Percentiles rank a stretch among this genome's conserved stretches.
These are phyloP conservation scores for Yamadazyma sp. DNA, from an alignment of 805 yeast genomes.

Conservation along the genomic window DNA sequence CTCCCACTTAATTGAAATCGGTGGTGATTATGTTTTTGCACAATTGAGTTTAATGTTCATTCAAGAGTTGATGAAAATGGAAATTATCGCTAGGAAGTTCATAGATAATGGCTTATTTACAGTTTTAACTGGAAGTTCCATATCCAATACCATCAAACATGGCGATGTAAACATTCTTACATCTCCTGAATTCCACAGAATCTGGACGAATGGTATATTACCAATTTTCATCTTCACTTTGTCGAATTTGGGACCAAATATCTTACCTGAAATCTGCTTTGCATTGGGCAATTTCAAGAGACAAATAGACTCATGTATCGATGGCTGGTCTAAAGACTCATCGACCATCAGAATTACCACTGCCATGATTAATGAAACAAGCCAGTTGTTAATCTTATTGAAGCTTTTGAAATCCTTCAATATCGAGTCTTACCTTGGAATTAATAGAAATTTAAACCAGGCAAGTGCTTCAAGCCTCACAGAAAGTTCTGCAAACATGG, in stretches of 20 bases:
- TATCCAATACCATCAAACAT: conserved; percentile 61
- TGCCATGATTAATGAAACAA: conserved; percentile 37
- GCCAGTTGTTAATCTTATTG: conserved; percentile 63
- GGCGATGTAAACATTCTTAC: conserved; percentile 57
- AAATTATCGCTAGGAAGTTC: conserved; percentile 63
- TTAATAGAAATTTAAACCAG: conserved; percentile 9
- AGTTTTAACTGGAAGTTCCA: conserved; percentile 69
- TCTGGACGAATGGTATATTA: conserved; percentile 86
- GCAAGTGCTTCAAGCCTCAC: conserved; percentile 4
- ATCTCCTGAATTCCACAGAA: conserved; percentile 58
- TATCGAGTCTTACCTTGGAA: conserved; percentile 44
- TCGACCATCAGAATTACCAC: conserved; percentile 36
- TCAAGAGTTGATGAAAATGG: conserved; percentile 62
- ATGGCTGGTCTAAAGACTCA: conserved; percentile 65
- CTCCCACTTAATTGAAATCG: conserved; percentile 57
- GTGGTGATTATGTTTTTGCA: conserved; percentile 67
- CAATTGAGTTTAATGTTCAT: conserved; percentile 67
- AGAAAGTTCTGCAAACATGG: conserved; percentile 3
- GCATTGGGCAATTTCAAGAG: conserved; percentile 61
- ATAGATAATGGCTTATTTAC: conserved; percentile 61
- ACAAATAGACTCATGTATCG: conserved; percentile 63
- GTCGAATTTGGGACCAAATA: conserved; percentile 58
- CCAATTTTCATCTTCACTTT: conserved; percentile 62
- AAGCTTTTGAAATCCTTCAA: conserved; percentile 54
- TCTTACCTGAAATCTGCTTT: conserved; percentile 61